phyloP scores from a whole-genome alignment of 2,329 filamentous ascomycete genomes.

The Fragosphaeria purpurea region DNA sequence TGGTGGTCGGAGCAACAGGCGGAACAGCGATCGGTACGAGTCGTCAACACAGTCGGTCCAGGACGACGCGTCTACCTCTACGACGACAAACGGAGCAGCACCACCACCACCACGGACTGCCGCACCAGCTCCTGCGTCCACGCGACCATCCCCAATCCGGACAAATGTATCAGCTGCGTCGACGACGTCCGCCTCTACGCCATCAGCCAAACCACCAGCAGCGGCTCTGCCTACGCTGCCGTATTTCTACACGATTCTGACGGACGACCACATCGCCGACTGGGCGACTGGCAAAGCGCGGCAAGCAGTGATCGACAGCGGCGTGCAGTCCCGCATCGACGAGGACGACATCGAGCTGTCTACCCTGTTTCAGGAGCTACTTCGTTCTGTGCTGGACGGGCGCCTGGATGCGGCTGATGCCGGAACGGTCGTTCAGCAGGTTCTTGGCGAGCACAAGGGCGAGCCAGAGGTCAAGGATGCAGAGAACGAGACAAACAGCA shows the following conservation, averaged over 20 bases:
- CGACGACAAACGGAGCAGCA: slow-evolving; percentile 1
- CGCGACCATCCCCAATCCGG: slow-evolving; percentile 23
- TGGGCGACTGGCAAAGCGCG: slow-evolving; percentile 59
- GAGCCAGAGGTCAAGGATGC: not conserved
- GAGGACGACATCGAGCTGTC: slow-evolving; percentile 61
- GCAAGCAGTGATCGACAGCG: slow-evolving; percentile 55
- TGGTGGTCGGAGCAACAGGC: slow-evolving; percentile 9
- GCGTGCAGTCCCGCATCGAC: slow-evolving; percentile 52
- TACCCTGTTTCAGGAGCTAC: slow-evolving; percentile 73
- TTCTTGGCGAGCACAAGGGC: slow-evolving; percentile 35
- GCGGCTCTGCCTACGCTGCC: slow-evolving; percentile 16
- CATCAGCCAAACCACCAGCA: slow-evolving; percentile 12
- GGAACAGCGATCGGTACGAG: slow-evolving; percentile 42
- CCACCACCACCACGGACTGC: slow-evolving; percentile 9
- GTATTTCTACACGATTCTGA: slow-evolving; percentile 69
- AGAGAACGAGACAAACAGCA: slow-evolving; percentile 29
- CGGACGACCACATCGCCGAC: slow-evolving; percentile 52
- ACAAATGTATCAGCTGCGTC: slow-evolving; percentile 14
- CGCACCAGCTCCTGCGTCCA: slow-evolving; percentile 6
- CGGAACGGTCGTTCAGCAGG: slow-evolving; percentile 62
- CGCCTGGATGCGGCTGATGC: slow-evolving; percentile 58
- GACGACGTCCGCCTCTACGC: slow-evolving; percentile 2
- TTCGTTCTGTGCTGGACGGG: slow-evolving; percentile 62
- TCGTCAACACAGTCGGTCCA: slow-evolving; percentile 27
- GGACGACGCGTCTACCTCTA: slow-evolving; percentile 16